Conservation (phyloP, 768 basidiomycete genomes). For the Lactarius hengduanensis region DNA sequence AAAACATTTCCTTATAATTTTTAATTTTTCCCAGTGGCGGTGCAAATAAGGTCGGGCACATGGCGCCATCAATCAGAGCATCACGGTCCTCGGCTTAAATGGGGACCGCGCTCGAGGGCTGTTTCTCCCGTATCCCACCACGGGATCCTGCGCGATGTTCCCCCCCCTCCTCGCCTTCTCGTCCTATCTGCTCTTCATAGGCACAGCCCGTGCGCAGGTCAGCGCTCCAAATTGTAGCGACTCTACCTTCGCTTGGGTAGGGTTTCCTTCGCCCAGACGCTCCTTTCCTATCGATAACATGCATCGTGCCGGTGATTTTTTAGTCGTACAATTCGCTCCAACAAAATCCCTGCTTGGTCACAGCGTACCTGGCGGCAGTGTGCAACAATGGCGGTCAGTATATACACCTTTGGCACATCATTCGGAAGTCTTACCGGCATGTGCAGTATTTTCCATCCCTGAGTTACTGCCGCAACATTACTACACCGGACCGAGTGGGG, state of each 20-base stretch:
- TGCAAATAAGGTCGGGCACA: not conserved
- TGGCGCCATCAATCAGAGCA: not conserved
- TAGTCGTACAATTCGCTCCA: slow-evolving; percentile 22
- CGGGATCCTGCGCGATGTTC: slow-evolving; percentile 1
- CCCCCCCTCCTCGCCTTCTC: not conserved
- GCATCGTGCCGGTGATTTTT: not conserved
- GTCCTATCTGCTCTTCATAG: not conserved
- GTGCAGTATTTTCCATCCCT: slow-evolving; percentile 13
- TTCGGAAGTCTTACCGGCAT: not conserved
- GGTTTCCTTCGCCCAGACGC: not conserved
- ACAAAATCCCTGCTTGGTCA: slow-evolving; percentile 19
- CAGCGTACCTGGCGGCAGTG: slow-evolving; percentile 1
- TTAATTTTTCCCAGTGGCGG: not conserved
- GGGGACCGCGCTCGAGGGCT: not conserved
- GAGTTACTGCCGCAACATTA: slow-evolving; percentile 5
- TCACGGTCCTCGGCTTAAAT: not conserved
- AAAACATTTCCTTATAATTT: not conserved
- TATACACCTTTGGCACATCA: not conserved
- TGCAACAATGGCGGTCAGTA: slow-evolving; percentile 24
- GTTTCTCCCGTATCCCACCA: not conserved
- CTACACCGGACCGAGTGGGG: slow-evolving; percentile 16
- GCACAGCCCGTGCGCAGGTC: not conserved
- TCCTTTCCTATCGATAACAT: not conserved
- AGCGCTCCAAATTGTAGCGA: slow-evolving; percentile 13
- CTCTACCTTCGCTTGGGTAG: slow-evolving; percentile 15